Base-by-base conservation (phyloP, 2,329 filamentous ascomycete genomes). In the Trichoderma asperellum region DNA sequence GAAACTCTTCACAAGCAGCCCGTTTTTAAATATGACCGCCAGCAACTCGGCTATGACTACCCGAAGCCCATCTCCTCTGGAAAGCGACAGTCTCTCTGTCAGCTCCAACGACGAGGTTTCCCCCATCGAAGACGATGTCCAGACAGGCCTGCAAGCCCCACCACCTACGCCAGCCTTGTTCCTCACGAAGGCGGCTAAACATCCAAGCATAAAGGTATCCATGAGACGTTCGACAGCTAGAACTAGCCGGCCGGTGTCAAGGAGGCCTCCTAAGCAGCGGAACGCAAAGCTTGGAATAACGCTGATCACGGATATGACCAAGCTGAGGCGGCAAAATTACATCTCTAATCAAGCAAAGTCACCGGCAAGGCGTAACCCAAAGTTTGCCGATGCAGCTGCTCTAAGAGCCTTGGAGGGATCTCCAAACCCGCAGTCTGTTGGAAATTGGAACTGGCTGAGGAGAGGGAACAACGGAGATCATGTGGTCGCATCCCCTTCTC, bases 261-360 rank as follows among this genome's bases (percentile, higher is more conserved):
- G 85, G 84, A 85, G 35, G 16, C 83, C 88, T 64, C 88, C 91
- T 74, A 87, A 87, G 74, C 83, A 84, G 27, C 83, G 89, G 75
- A 87, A 89, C 77, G 83, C 84, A 68, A 84, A 85, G 78, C 87
- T 86, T 10, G 89, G 89, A 14, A 91, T 92, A 75, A 89, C 83
- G 72, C 77, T 93, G 24, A 88, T 92, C 72, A 94, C 91, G 2
- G 89, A 90, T 75, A 90, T 92, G 82, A 82, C 87, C 71, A 81
- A 78, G 71, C 83, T 83, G 76, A 86, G 80, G 32, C 81, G 81
- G 34, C 78, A 77, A 72, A 83, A 76, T 76, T 83, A 78, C 72
- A 77, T 75, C 27, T 75, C 74, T 14, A 75, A 76, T 47, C 75
- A 79, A 8, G 74, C 76, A 62, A 77, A 73, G 59, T 75, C 75